Percentiles rank a stretch among this genome's conserved stretches.
These are phyloP conservation scores for Naganishia onofrii DNA, from an alignment of 768 basidiomycete genomes.

Conservation along the genomic window DNA sequence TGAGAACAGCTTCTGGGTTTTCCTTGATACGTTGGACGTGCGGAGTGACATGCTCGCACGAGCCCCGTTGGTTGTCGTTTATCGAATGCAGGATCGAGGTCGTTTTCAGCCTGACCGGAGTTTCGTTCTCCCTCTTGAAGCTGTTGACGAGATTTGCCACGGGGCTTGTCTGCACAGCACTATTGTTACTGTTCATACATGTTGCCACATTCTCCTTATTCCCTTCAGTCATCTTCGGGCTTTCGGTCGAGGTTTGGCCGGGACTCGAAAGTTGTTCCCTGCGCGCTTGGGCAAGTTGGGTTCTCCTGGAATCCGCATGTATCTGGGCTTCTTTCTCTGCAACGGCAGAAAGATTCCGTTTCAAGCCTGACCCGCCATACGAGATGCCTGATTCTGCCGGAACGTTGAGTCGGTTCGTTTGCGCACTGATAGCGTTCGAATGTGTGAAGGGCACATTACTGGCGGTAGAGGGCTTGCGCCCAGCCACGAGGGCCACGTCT, in stretches of 20 bases:
- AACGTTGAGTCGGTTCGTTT: conserved; percentile 28
- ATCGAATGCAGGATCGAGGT: conserved; percentile 33
- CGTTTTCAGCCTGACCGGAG: conserved; percentile 20
- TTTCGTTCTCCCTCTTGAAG: not conserved
- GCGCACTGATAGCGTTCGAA: not conserved
- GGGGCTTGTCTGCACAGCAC: not conserved
- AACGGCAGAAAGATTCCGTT: conserved; percentile 43
- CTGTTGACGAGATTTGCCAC: not conserved
- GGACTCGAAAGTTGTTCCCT: conserved; percentile 32
- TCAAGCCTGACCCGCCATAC: conserved; percentile 36
- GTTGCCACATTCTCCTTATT: conserved; percentile 9
- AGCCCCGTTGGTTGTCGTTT: conserved; percentile 26
- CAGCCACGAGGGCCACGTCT: not conserved
- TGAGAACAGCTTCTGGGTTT: conserved; percentile 23
- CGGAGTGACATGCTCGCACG: conserved; percentile 10
- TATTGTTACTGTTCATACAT: not conserved
- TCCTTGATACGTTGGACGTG: not conserved
- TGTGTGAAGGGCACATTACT: not conserved
- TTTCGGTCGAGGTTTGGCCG: conserved; percentile 24
- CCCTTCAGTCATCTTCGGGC: not conserved
- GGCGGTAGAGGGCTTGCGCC: conserved; percentile 29
- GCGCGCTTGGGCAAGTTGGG: conserved; percentile 31
- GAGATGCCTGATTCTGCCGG: conserved; percentile 20
- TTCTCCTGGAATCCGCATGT: conserved; percentile 32
- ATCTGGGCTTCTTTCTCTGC: conserved; percentile 45